Base-by-base conservation (phyloP, 371 early-diverging fungal genomes). In the Furculomyces boomerangus region DNA sequence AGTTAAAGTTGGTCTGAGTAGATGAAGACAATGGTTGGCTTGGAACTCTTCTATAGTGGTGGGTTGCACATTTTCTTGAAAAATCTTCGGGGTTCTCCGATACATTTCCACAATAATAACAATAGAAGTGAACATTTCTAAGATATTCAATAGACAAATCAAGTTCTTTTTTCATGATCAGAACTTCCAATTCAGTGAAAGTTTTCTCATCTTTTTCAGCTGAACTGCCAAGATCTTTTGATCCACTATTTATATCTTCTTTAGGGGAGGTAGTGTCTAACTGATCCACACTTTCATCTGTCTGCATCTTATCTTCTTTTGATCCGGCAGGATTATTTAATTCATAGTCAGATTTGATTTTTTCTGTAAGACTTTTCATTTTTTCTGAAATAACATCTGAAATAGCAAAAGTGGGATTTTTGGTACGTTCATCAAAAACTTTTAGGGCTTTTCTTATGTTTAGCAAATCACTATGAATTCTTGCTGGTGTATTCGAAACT, bases 31-130 rank as follows among this genome's bases (percentile, higher is more conserved):
- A 71, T 58, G 30, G 57, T 53, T 55, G 44, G 47, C 49, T 56
- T 52, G 50, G 67, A 37, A 24, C 73, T 44, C 58, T 65, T 0
- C 88, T 81, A 45, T 67, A 67, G 64, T 84, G 86, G 37, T 76
- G 77, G 50, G 75, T 72, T 32, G 72, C 74, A 59, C 87, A 86
- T 55, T 80, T 79, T 55, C 93, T 78, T 28, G 65, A 57, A 58
- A 90, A 79, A 62, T 93, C 93, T 61, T 93, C 90, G 1, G 74
- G 57, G 32, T 80, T 82, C 53, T 85, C 84, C 41, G 83, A 78
- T 39, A 87, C 89, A 30, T 79, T 63, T 18, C 83, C 88, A 58
- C 86, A 84, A 73, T 95, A 95, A 71, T 91, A 93, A 73, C 93
- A 93, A 58, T 84, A 93, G 65, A 81, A 75, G 68, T 92, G 91